Base-by-base conservation (phyloP, 345 rosid genomes). In the Gossypium thurberi region DNA sequence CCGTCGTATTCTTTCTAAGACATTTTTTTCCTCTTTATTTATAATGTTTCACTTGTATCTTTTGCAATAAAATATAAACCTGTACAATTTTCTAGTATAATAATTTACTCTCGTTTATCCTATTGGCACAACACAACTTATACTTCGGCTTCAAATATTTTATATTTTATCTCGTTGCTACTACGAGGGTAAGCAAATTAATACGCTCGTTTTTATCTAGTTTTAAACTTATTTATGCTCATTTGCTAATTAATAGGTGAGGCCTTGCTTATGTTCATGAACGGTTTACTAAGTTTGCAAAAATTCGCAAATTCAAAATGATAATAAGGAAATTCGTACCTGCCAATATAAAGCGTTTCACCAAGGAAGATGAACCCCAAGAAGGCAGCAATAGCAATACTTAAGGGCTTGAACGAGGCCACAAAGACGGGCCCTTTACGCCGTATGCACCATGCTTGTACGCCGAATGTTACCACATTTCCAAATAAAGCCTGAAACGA, bases 351-450 rank as follows among this genome's bases (percentile, higher is more conserved):
- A 14, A 85, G 81, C 1, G 81, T 75, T 44, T 87, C 89, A 1
- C 87, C 88, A 1, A 85, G 82, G 79, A 87, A 84, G 72, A 84
- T 70, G 65, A 71, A 78, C 23, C 91, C 77, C 63, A 78, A 14
- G 1, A 87, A 71, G 46, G 86, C 89, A 64, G 91, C 89, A 75
- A 84, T 70, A 37, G 81, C 86, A 40, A 84, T 86, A 51, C 88
- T 77, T 63, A 86, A 50, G 6, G 92, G 90, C 71, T 83, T 86
- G 81, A 88, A 88, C 81, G 79, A 82, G 72, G 86, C 88, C 59
- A 88, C 90, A 61, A 88, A 88, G 20, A 85, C 78, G 3, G 92
- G 90, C 62, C 92, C 92, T 81, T 88, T 86, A 58, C 67, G 73
- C 9, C 51, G 80, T 68, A 86, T 78, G 82, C 87, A 82, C 85